A percentile compares a stretch with the other conserved stretches of the same genome.
phyloP scores from a whole-genome alignment of 352 stramenopile genomes.

The Phytopythium montanum region DNA sequence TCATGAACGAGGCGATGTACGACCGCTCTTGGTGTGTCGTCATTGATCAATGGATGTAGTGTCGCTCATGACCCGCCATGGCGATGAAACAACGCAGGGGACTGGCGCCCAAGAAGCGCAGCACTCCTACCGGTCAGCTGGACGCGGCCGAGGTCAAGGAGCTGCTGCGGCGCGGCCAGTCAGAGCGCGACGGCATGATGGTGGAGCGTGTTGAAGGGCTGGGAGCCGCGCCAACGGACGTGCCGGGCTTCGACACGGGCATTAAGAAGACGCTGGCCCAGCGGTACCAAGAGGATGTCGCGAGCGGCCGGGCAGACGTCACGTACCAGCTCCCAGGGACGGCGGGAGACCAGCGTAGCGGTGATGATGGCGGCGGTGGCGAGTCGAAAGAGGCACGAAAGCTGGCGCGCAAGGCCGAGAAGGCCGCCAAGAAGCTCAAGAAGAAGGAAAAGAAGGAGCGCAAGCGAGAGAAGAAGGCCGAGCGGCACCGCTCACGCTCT shows the following conservation, averaged over 20 bases:
- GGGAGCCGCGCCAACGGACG: slow-evolving; percentile 58
- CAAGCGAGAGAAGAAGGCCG: slow-evolving; percentile 28
- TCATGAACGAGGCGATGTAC: slow-evolving; percentile 89
- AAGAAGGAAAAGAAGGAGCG: slow-evolving; percentile 68
- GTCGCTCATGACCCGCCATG: not conserved
- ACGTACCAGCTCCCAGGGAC: slow-evolving; percentile 65
- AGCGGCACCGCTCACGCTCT: slow-evolving; percentile 14
- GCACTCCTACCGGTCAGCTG: slow-evolving; percentile 40
- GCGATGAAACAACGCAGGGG: slow-evolving; percentile 38
- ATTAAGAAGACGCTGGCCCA: slow-evolving; percentile 69
- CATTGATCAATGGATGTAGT: no score
- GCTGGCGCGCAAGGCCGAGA: slow-evolving; percentile 51
- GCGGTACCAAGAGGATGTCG: slow-evolving; percentile 63
- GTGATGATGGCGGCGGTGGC: slow-evolving; percentile 18
- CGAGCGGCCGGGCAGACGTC: slow-evolving; percentile 41
- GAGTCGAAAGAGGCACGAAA: slow-evolving; percentile 56
- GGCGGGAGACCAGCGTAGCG: not conserved
- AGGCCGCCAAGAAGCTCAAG: slow-evolving; percentile 56
- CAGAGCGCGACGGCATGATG: slow-evolving; percentile 61
- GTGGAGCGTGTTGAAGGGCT: slow-evolving; percentile 85
- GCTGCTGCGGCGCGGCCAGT: slow-evolving; percentile 74
- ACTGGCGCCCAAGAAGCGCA: slow-evolving; percentile 52
- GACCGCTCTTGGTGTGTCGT: no score
- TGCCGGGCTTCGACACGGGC: slow-evolving; percentile 35
- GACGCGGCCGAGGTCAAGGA: slow-evolving; percentile 84